phyloP scores from a whole-genome alignment of 2,329 filamentous ascomycete genomes.

The Pseudogymnoascus destructans region DNA sequence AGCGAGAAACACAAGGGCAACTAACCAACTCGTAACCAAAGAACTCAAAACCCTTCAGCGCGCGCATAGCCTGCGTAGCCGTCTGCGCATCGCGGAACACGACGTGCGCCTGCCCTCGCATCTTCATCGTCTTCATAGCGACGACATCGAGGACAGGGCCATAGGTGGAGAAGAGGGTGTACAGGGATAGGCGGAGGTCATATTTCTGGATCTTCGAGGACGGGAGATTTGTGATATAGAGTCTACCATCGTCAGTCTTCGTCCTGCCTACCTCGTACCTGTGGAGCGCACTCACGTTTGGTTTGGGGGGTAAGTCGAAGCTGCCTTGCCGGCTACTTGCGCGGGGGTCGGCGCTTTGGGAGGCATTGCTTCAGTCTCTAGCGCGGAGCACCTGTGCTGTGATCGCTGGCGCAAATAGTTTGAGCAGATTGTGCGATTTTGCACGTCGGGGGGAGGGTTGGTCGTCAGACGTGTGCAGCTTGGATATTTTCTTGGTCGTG shows the following conservation, averaged over 20 bases:
- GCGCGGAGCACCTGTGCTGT: neutral
- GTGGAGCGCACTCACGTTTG: constrained; percentile 49
- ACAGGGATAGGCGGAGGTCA: constrained; percentile 75
- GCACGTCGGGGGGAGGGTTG: neutral
- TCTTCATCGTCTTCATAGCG: constrained; percentile 74
- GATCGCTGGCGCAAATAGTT: neutral
- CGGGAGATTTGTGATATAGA: constrained; percentile 78
- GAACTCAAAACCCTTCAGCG: constrained; percentile 73
- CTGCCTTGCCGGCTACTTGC: constrained; percentile 31
- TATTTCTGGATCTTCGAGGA: constrained; percentile 82
- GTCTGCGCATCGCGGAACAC: constrained; percentile 80
- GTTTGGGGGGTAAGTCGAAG: constrained; percentile 49
- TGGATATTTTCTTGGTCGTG: neutral
- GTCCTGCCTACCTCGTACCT: constrained; percentile 3
- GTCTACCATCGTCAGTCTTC: constrained; percentile 34
- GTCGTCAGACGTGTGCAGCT: neutral
- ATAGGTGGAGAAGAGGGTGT: constrained; percentile 89
- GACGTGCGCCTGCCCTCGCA: constrained; percentile 92
- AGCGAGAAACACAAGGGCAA: constrained; percentile 15
- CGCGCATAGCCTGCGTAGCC: constrained; percentile 88
- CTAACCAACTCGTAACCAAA: constrained; percentile 74
- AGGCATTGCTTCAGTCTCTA: constrained; percentile 16
- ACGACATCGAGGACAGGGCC: constrained; percentile 87
- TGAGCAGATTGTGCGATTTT: constrained; percentile 9
- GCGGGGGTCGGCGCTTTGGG: constrained; percentile 29